These are phyloP conservation scores for Ceratobasidium theobromae DNA, from an alignment of 1,284 basidiomycete genomes.

Conservation along the genomic window DNA sequence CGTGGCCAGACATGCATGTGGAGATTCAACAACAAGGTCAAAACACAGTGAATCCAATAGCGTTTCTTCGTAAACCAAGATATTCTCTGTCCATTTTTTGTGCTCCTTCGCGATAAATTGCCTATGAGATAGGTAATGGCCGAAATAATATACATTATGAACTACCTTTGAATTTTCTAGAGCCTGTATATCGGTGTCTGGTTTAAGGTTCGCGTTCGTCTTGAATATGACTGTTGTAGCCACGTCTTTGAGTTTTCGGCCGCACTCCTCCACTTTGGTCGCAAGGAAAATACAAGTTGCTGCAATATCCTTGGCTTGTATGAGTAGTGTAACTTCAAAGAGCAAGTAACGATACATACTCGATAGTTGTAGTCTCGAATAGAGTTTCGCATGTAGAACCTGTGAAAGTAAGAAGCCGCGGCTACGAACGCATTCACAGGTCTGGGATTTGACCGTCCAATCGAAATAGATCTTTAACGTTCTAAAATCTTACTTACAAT, in stretches of 20 bases:
- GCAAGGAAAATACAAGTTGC: conserved; percentile 89
- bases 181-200: conserved; percentile 34
- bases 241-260: conserved; percentile 81
- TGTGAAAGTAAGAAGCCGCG: conserved; percentile 87
- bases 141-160: too few relatives aligned
- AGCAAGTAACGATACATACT: conserved; percentile 46
- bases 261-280: conserved; percentile 88
- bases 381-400: conserved; percentile 93
- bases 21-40: conserved; percentile 82
- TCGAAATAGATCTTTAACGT: not conserved
- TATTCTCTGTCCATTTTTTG: conserved; percentile 68
- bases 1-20: conserved; percentile 73
- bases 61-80: conserved; percentile 79
- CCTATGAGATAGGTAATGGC: conserved; percentile 28
- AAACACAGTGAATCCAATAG: conserved; percentile 89
- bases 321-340: conserved; percentile 34
- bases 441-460: too few relatives aligned
- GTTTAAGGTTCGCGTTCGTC: conserved; percentile 42
- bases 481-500: conserved; percentile 13
- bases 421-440: conserved; percentile 77
- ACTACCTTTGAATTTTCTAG: conserved; percentile 59
- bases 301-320: conserved; percentile 69
- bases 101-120: conserved; percentile 57
- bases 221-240: conserved; percentile 76
- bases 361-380: conserved; percentile 59